Base-by-base conservation (phyloP, 345 rosid genomes). In the Eucalyptus lansdowneana region DNA sequence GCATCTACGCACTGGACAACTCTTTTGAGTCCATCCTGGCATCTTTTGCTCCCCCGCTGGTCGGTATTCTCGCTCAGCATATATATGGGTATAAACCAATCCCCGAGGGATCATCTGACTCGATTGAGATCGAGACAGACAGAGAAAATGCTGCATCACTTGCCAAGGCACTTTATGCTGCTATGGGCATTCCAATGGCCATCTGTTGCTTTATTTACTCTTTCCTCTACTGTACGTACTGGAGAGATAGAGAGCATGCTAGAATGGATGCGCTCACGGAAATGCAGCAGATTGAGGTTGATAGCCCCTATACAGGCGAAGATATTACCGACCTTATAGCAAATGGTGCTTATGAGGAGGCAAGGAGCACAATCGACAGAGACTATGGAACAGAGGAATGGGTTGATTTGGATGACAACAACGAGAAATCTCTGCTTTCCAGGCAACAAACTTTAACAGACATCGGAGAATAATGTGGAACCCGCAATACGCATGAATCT, bases 21-120 rank as follows among this genome's bases (percentile, higher is more conserved):
- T 97, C 98, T 7, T 95, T 97, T 80, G 97, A 96, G 93, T 93
- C 97, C 9, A 87, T 96, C 50, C 94, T 96, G 37, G 92, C 99
- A 58, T 96, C 97, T 11, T 96, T 96, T 86, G 97, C 99, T 89
- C 99, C 99, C 54, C 97, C 97, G 3, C 85, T 94, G 16, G 97
- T 96, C n/a, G 97, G 99, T 87, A 91, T 96, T 67, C 88, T 96
- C 53, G 96, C 99, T 17, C 96, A 95, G 69, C 95, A 93, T 91
- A 94, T 95, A 11, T 96, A 95, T 34, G 99, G 99, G 14, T 97
- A 95, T 89, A 96, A 93, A 88, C 97, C 97, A 8, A 42, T 93
- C 86, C 96, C 93, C 21, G 86, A 91, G 80, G 95, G 94, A 37
- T 93, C 96, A 69, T 91, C 89, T 6, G 72, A 44, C 50, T 90